These are phyloP conservation scores for Biscutella laevigata DNA, from an alignment of 441 rosid species.

Conservation along the genomic window DNA sequence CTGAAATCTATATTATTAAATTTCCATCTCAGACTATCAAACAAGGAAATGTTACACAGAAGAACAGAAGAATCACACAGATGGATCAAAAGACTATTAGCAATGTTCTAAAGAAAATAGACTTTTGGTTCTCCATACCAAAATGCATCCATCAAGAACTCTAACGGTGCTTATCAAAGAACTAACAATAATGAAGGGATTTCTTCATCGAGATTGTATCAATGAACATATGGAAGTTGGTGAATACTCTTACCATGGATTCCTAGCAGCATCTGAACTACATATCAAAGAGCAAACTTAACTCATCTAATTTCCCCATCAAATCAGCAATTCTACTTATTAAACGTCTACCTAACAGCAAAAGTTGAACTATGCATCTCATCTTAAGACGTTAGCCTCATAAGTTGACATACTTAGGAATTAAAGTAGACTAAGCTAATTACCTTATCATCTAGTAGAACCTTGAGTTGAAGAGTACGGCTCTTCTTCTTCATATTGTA, in stretches of 20 bases:
- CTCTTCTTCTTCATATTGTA: slow-evolving; percentile 71
- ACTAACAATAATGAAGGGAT: neutral
- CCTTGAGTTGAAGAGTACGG: slow-evolving; percentile 59
- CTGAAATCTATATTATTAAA: neutral
- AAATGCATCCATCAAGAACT: neutral
- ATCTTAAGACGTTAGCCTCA: neutral
- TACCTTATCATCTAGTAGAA: slow-evolving; percentile 84
- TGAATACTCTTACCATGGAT: neutral
- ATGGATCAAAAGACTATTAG: neutral
- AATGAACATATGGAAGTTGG: neutral
- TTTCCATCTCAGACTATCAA: neutral
- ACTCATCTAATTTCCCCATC: neutral
- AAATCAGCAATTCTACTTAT: neutral
- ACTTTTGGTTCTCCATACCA: neutral
- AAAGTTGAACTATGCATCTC: neutral
- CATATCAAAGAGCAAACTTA: neutral
- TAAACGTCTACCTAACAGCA: neutral
- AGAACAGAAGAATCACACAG: neutral
- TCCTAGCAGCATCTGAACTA: neutral
- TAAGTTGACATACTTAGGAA: neutral
- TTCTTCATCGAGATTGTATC: neutral
- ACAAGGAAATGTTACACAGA: neutral
- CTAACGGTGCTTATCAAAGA: neutral
- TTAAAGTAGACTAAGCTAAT: slow-evolving; percentile 12
- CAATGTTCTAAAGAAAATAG: neutral